phyloP scores from a whole-genome alignment of 2,329 filamentous ascomycete species.

The Talaromyces albobiverticillius region DNA sequence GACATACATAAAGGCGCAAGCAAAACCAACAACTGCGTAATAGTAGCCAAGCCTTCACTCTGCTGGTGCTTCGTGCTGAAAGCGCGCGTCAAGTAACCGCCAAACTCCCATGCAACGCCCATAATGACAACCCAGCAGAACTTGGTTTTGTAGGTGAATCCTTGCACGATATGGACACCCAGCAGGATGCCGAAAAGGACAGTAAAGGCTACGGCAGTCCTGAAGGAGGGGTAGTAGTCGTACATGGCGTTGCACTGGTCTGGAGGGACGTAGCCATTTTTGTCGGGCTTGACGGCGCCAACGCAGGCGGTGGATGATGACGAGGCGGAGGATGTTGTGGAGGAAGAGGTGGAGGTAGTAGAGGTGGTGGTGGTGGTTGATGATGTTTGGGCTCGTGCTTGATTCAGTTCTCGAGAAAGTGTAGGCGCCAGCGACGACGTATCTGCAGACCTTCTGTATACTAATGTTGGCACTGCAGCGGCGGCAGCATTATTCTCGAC shows the following conservation, averaged over 20 bases:
- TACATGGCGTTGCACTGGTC: constrained; percentile 16
- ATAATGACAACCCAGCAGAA: constrained; percentile 47
- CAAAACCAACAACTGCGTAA: constrained; percentile 44
- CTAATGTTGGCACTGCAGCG: neutral
- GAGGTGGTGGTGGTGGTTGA: neutral
- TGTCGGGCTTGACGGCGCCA: constrained; percentile 20
- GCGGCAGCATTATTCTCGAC: too few relatives aligned
- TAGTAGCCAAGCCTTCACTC: constrained; percentile 26
- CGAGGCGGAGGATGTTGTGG: neutral
- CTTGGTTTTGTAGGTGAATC: constrained; percentile 28
- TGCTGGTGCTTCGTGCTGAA: constrained; percentile 42
- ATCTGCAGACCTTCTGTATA: neutral
- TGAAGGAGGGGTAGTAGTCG: constrained; percentile 36
- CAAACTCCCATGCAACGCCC: constrained; percentile 39
- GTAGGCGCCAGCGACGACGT: neutral
- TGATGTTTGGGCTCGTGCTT: neutral
- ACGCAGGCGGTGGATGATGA: constrained; percentile 17
- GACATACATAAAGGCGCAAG: constrained; percentile 30
- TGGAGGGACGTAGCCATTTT: constrained; percentile 23
- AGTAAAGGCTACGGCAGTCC: constrained; percentile 33
- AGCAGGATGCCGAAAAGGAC: constrained; percentile 35
- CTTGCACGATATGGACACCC: constrained; percentile 30
- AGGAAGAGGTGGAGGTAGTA: neutral
- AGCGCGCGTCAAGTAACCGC: constrained; percentile 39
- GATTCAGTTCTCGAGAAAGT: too few relatives aligned